These are phyloP conservation scores for Aspergillus brunneoviolaceus DNA, from an alignment of 2,329 filamentous ascomycete genomes.

Conservation along the genomic window DNA sequence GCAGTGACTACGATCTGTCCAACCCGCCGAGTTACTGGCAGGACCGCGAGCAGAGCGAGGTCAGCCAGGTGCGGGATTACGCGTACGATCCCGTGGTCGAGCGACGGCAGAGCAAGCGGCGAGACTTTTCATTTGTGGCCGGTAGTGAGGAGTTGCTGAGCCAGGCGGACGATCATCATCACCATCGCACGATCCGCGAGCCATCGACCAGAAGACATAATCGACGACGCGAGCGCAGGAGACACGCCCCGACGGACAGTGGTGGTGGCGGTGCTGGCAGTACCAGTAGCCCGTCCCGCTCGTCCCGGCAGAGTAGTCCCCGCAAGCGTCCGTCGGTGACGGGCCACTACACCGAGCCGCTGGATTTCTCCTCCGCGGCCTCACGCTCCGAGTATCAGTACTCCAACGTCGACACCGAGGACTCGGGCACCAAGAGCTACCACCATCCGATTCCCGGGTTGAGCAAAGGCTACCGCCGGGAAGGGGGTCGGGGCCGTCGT, in stretches of 20 bases:
- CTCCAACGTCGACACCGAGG: slow-evolving; percentile 42
- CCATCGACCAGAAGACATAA: slow-evolving; percentile 31
- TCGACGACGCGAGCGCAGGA: slow-evolving; percentile 32
- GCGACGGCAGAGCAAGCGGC: slow-evolving; percentile 24
- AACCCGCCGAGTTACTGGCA: slow-evolving; percentile 55
- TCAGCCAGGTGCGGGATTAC: slow-evolving; percentile 51
- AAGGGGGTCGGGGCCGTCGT: slow-evolving; percentile 40
- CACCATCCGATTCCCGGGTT: slow-evolving; percentile 58
- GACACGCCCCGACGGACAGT: slow-evolving; percentile 18
- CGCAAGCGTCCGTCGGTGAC: slow-evolving; percentile 38
- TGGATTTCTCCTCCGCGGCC: slow-evolving; percentile 43
- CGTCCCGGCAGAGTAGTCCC: slow-evolving; percentile 37
- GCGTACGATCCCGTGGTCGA: slow-evolving; percentile 24
- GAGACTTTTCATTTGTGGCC: slow-evolving; percentile 51
- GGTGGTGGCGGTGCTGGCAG: slow-evolving; percentile 1
- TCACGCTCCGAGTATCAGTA: slow-evolving; percentile 43
- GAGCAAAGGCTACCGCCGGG: slow-evolving; percentile 45
- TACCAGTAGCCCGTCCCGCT: slow-evolving; percentile 15
- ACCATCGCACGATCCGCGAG: slow-evolving; percentile 23
- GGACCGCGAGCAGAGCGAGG: slow-evolving; percentile 39
- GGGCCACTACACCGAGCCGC: slow-evolving; percentile 45
- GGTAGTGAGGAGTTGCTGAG: slow-evolving; percentile 48
- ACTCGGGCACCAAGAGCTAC: slow-evolving; percentile 55
- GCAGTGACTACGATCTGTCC: slow-evolving; percentile 67
- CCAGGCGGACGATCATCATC: slow-evolving; percentile 40